Evolutionary conservation across 2,329 filamentous ascomycete genomes (phyloP).

Genomic region (Hysterium pulicare): DNA sequence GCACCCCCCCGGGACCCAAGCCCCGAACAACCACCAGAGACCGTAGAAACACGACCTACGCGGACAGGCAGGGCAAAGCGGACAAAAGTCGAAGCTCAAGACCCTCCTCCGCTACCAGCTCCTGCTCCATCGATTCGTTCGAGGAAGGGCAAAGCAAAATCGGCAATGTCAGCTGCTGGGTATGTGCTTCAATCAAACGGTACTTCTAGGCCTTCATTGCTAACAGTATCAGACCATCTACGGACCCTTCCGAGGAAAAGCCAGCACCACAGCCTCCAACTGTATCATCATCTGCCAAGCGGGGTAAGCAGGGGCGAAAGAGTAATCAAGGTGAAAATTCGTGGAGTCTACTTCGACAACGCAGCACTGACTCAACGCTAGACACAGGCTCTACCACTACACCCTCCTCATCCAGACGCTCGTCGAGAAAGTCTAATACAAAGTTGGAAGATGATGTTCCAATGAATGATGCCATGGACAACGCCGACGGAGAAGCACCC

Average conservation of each 20-base stretch:
- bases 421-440: slow-evolving; percentile 29
- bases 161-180: slow-evolving; percentile 72
- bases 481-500: slow-evolving; percentile 50
- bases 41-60: slow-evolving; percentile 32
- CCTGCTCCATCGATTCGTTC: slow-evolving; percentile 45
- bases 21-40: slow-evolving; percentile 48
- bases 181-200: slow-evolving; percentile 41
- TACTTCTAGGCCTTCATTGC: slow-evolving; percentile 11
- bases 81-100: slow-evolving; percentile 63
- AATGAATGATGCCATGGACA: slow-evolving; percentile 67
- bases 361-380: slow-evolving; percentile 20
- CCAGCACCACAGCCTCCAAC: slow-evolving; percentile 55
- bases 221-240: slow-evolving; percentile 53
- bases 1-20: slow-evolving; percentile 46
- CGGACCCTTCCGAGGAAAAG: slow-evolving; percentile 62
- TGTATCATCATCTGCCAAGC: slow-evolving; percentile 63
- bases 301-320: slow-evolving; percentile 76
- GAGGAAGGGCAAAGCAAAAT: slow-evolving; percentile 59
- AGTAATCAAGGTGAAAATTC: slow-evolving; percentile 48
- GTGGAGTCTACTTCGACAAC: slow-evolving; percentile 9
- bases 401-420: slow-evolving; percentile 30
- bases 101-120: slow-evolving; percentile 38
- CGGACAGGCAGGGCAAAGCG: slow-evolving; percentile 43
- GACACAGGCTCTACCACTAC: slow-evolving; percentile 13
- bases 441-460: slow-evolving; percentile 61